Evolutionary conservation across 345 rosid genomes (phyloP), one percentile per base, ranked within the genome.

Genomic region (Draba incana): DNA sequence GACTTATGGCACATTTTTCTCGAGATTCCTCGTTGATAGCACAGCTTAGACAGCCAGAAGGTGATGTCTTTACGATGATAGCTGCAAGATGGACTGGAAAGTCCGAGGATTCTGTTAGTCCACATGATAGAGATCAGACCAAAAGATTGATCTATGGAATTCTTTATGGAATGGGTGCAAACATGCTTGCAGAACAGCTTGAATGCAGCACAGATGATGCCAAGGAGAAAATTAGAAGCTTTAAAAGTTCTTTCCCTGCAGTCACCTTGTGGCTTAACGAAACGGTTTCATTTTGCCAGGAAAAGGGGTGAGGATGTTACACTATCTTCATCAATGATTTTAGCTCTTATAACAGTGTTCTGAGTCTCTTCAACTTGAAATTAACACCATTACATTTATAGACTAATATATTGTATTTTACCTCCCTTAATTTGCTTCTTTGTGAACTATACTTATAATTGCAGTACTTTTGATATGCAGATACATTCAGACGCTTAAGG

Each of bases 91-190:
- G 99, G 96, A 91, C 85, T 71, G 88, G 92, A 64, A 87, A 77
- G 79, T 71, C 85, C 7, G 87, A 82, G 80, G 86, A 65, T 64
- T 83, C 86, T 70, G 75, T 94, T 55, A 61, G 78, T 76, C 68
- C 85, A 45, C 65, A 72, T 49, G 96, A 93, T 75, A 81, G 99
- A 81, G 95, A 93, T 61, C 96, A 87, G 79, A 87, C 89, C 10
- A 93, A 93, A 80, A 84, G 97, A 69, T 76, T 93, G 92, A 83
- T 93, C 52, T 93, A 93, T 62, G 99, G 97, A 47, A 88, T 93
- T 81, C 92, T 93, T 27, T 93, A 93, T 79, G 99, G 99, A 75
- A 93, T 93, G 99, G 99, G 99, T 69, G 88, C 99, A 61, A 88
- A 82, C 31, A 76, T 80, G 69, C 96, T 93, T 70, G 84, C 96